Evolutionary conservation across 441 rosid genomes (phyloP).

Genomic region (Pelargonium australe): DNA sequence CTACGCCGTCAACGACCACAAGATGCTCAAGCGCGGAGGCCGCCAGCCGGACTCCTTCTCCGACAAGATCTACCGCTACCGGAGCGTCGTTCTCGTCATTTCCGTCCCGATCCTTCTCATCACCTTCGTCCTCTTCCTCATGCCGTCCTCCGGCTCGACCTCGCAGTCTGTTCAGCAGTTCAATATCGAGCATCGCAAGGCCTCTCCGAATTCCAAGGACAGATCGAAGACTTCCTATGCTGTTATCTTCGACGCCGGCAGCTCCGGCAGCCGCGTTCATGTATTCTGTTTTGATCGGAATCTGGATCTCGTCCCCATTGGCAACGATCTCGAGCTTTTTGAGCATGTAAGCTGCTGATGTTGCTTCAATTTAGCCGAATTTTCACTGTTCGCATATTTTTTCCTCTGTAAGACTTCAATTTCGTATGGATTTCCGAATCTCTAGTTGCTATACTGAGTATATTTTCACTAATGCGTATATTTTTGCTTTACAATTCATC

Average conservation of each 20-base stretch:
- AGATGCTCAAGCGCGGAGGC: conserved; percentile 50
- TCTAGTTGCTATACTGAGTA: no score
- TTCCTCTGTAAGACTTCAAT: background rate
- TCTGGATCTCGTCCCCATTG: conserved; percentile 83
- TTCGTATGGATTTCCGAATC: no score
- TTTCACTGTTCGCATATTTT: no score
- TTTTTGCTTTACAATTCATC: no score
- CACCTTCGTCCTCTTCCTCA: conserved; percentile 47
- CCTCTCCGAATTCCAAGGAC: conserved; percentile 29
- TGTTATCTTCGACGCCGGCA: conserved; percentile 88
- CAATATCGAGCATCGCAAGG: conserved; percentile 32
- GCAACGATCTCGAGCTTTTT: conserved; percentile 82
- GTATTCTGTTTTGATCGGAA: conserved; percentile 82
- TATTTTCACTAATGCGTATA: no score
- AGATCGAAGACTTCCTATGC: conserved; percentile 46
- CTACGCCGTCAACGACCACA: conserved; percentile 21
- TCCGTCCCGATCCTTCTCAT: conserved; percentile 61
- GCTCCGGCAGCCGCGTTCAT: conserved; percentile 96
- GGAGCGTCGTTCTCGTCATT: conserved; percentile 50
- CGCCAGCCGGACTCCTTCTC: conserved; percentile 50
- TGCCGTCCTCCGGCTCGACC: conserved; percentile 40
- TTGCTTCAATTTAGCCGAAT: background rate
- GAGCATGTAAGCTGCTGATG: conserved; percentile 39
- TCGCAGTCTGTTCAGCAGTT: conserved; percentile 30
- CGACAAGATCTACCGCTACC: conserved; percentile 71